Evolutionary conservation across 2,329 filamentous ascomycete genomes (phyloP).

Genomic region (Aspergillus felis): DNA sequence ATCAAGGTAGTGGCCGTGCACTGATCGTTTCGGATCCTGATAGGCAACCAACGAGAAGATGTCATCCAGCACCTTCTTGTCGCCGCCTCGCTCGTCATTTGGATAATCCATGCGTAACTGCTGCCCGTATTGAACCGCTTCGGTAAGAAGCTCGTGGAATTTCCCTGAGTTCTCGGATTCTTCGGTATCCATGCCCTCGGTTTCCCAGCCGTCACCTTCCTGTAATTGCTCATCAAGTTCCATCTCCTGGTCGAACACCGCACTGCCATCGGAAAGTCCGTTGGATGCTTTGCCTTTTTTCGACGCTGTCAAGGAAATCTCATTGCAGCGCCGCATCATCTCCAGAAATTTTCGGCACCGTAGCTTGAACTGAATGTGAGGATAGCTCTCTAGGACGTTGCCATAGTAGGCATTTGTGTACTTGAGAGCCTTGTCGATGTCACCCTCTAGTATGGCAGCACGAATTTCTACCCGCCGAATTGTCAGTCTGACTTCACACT

Average conservation of each 20-base stretch:
- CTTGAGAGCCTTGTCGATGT: constrained; percentile 87
- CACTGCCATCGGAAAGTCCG: constrained; percentile 41
- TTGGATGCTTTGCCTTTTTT: constrained; percentile 40
- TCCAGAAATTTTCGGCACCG: constrained; percentile 92
- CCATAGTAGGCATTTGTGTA: constrained; percentile 76
- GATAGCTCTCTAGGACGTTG: constrained; percentile 71
- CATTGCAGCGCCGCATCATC: constrained; percentile 75
- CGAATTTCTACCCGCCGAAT: constrained; percentile 64
- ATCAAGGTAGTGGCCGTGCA: constrained; percentile 75
- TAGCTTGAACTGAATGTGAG: constrained; percentile 81
- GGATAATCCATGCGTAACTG: constrained; percentile 73
- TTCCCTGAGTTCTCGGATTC: constrained; percentile 36
- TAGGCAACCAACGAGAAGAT: constrained; percentile 90
- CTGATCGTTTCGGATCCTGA: constrained; percentile 70
- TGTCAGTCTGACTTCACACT: neutral
- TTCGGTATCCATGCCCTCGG: constrained; percentile 55
- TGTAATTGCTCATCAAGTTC: constrained; percentile 53
- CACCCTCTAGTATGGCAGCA: constrained; percentile 79
- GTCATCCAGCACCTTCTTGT: constrained; percentile 70
- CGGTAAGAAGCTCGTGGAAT: constrained; percentile 56
- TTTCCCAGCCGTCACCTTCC: constrained; percentile 31
- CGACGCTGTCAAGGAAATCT: constrained; percentile 46
- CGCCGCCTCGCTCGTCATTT: constrained; percentile 64
- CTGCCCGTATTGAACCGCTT: constrained; percentile 76
- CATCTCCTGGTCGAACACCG: constrained; percentile 52